Conservation (phyloP, 2,329 filamentous ascomycete species). For the Dactylella cylindrospora region DNA sequence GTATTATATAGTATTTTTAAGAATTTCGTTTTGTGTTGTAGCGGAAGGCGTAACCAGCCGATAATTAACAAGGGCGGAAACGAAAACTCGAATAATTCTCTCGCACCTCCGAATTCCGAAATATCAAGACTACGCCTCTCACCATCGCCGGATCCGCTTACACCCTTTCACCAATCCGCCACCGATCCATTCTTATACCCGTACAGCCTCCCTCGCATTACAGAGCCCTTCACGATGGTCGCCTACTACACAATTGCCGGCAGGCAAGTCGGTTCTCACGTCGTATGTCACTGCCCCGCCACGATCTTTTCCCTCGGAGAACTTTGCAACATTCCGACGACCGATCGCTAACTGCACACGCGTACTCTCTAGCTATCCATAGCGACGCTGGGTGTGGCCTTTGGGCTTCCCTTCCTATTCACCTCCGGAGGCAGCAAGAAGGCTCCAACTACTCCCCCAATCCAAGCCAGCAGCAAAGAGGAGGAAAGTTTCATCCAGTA, state of each 20-base stretch:
- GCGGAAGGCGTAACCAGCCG: too few species aligned
- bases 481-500: conserved; percentile 49
- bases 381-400: conserved; percentile 42
- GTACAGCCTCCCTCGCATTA: background rate
- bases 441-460: conserved; percentile 46
- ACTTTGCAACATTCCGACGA: background rate
- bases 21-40: too few species aligned
- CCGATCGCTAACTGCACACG: background rate
- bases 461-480: conserved; percentile 46
- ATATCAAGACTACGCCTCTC: too few species aligned
- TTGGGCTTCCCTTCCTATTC: conserved; percentile 30
- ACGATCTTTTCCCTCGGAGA: background rate
- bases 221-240: conserved; percentile 55
- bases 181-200: too few species aligned
- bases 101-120: background rate
- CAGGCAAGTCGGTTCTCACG: conserved; percentile 59
- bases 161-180: background rate
- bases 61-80: background rate
- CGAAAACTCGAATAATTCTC: background rate
- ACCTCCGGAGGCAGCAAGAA: conserved; percentile 44
- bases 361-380: conserved; percentile 46
- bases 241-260: conserved; percentile 58
- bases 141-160: too few species aligned
- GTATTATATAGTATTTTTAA: too few species aligned
- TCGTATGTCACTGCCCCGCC: conserved; percentile 53